Base-by-base conservation (phyloP, 1,284 basidiomycete genomes). In the Abortiporus biennis region DNA sequence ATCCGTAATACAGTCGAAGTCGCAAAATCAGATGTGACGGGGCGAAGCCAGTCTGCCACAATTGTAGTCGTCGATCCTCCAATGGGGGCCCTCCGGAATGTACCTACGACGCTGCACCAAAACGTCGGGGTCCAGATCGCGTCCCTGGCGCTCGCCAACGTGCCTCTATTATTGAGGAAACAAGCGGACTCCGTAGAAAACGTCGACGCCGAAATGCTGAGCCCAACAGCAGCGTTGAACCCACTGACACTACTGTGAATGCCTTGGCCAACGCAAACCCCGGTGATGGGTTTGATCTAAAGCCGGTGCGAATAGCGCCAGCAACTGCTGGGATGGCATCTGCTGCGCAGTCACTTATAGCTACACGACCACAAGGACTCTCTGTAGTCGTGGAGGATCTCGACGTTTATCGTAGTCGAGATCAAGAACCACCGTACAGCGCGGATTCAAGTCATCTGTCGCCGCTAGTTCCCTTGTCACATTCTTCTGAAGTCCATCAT, bases 11-110 rank as follows among this genome's bases (percentile, higher is more conserved):
- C 49, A 88, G 85, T 55, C 84, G 85, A 24, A 72, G 68, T 21
- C 74, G 85, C 23, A 89, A 89, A 59, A 86, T 85, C 50, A 78
- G 85, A 11, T 89, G 85, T 56, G 85, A 89, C 57, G 86, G 86
- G 40, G 78, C 78, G 12, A 85, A 80, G 49, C 86, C 85, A 6
- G 55, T 68, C 11, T 89, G 85, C 54, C 72, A 81, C 54, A 86
- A 85, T 54, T 88, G 85, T 54, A 60, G 64, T 39, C 75, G 74
- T 42, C 69, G 78, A 16, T 45, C 64, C 16, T 36, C 16, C 38
- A 5, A n/a, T n/a, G 29, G 21, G 19, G 17, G 19, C 25, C 24
- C 25, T 22, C 40, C 21, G 16, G 40, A 38, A 15, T 41, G 24
- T 45, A 45, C 32, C 17, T 89, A 87, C 51, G 86, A 89, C 51